Evolutionary conservation across 805 yeast genomes (phyloP).

Genomic region (Lachancea cidri): DNA sequence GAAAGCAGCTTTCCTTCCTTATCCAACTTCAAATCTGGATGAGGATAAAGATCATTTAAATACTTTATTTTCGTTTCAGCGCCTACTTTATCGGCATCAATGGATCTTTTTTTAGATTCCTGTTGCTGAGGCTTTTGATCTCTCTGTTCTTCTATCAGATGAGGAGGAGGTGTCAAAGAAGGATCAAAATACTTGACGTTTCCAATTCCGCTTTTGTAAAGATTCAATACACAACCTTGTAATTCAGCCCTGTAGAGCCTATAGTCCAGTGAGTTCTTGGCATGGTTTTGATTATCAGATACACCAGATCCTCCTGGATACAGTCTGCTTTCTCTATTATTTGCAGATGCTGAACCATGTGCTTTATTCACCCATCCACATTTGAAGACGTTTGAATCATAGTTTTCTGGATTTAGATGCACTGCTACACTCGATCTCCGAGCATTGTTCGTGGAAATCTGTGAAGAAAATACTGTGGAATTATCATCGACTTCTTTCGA

Average conservation of each 20-base stretch:
- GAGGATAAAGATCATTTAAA: conserved; percentile 47
- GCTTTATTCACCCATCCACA: conserved; percentile 59
- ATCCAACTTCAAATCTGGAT: conserved; percentile 56
- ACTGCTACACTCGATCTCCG: no score
- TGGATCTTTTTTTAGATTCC: neutral
- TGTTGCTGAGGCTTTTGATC: neutral
- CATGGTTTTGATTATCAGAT: conserved; percentile 15
- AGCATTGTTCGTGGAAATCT: no score
- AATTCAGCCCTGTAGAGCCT: conserved; percentile 59
- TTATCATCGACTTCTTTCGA: conserved; percentile 1
- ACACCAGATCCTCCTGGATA: conserved; percentile 16
- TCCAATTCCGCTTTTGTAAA: conserved; percentile 55
- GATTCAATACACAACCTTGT: conserved; percentile 57
- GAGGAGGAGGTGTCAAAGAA: conserved; percentile 7
- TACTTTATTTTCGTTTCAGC: conserved; percentile 25
- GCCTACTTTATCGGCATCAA: neutral
- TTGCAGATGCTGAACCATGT: conserved; percentile 19
- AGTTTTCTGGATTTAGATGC: conserved; percentile 25
- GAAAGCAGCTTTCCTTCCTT: conserved; percentile 41
- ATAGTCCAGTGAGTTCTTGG: conserved; percentile 21
- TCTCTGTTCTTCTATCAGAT: conserved; percentile 3
- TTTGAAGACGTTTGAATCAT: conserved; percentile 40
- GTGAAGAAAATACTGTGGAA: conserved; percentile 1
- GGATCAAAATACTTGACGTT: conserved; percentile 41
- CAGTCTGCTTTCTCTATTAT: conserved; percentile 25